Evolutionary conservation across 306 rosid genomes (phyloP), one percentile per base, ranked within the genome.

Genomic region (Delonix regia): DNA sequence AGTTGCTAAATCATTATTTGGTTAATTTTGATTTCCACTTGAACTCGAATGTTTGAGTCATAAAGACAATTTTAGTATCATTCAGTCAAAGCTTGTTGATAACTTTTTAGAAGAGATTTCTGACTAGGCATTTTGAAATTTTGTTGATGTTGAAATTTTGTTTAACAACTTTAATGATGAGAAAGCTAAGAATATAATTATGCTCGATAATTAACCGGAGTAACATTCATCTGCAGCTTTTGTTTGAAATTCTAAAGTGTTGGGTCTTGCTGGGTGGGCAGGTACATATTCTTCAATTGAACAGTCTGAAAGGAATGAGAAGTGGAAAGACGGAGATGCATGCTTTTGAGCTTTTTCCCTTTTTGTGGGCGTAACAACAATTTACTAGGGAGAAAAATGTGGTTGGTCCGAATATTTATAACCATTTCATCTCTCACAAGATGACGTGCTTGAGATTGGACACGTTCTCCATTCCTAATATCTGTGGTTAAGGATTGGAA

Each of bases 401-500:
- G 28, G 82, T 22, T 78, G 69, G 81, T 77, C 75, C 28, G 49
- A 69, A 68, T 27, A 53, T 57, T 67, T 67, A 67, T 42, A 55
- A 24, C 70, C 27, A 30, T 69, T 68, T 0, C 70, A 59, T 47
- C 51, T 51, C 24, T 24, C 18, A 67, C 25, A 55, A n/a, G 3
- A 1, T 41, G 9, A 41, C 45, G 62, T 70, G 82, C 71, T 59
- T 70, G 53, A 24, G 11, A 49, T 61, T 55, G 22, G 30, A 70
- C 74, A 72, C 47, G 38, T 67, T 13, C 71, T 73, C 55, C 73
- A 59, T 73, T 68, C 24, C 4, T 56, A 38, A n/a, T 73, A 59
- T 73, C 73, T 66, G 66, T 59, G 69, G n/a, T 71, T 61, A 69
- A 39, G 56, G 73, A 74, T 74, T 74, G 39, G 56, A 69, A 79